phyloP scores from a whole-genome alignment of 139 green algal genomes.

The Penium margaritaceum region DNA sequence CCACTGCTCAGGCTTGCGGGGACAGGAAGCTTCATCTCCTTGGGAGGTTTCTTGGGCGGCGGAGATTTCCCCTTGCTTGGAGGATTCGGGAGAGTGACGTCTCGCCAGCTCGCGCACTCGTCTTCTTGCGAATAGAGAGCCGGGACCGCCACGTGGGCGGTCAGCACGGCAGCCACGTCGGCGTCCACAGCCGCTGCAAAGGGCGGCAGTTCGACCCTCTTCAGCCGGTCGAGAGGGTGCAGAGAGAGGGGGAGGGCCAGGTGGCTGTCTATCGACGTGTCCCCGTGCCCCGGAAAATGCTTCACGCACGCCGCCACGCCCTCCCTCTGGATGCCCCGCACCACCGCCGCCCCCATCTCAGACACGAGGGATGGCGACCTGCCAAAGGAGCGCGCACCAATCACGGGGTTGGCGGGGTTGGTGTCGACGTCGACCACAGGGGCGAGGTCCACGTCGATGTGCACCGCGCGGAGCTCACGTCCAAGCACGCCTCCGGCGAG shows the following conservation, averaged over 20 bases:
- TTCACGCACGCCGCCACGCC: conserved; percentile 55
- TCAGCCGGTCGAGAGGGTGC: conserved; percentile 33
- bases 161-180: conserved; percentile 51
- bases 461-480: conserved; percentile 46
- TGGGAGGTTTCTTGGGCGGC: conserved; percentile 7
- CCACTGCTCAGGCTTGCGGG: conserved; percentile 32
- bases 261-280: conserved; percentile 51
- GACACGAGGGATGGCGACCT: conserved; percentile 19
- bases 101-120: not conserved
- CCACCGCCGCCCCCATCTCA: conserved; percentile 35
- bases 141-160: conserved; percentile 48
- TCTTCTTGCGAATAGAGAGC: conserved; percentile 43
- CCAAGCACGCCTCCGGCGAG: conserved; percentile 39
- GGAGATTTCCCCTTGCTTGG: not conserved
- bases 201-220: conserved; percentile 41
- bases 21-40: not conserved
- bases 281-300: conserved; percentile 54
- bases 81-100: conserved; percentile 4
- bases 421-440: conserved; percentile 55
- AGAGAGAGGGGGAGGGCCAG: conserved; percentile 40
- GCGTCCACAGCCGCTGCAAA: conserved; percentile 42
- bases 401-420: conserved; percentile 54
- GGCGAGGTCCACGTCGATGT: conserved; percentile 55
- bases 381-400: conserved; percentile 44
- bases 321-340: conserved; percentile 41